Conservation (phyloP, 1,139 yeast genomes). For the Suzukiozyma palmioleophila region DNA sequence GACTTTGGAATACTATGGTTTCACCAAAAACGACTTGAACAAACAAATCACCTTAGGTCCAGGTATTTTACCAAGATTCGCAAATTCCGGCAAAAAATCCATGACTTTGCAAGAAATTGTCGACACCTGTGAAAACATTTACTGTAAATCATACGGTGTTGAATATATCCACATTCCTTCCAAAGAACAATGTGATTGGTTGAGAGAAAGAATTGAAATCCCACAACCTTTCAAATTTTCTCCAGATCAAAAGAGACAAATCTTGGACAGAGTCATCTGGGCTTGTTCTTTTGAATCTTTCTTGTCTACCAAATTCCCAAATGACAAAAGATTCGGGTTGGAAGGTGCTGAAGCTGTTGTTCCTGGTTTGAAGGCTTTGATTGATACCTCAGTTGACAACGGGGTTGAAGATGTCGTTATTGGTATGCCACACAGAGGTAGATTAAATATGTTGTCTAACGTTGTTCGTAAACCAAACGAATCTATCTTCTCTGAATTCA, state of each 20-base stretch:
- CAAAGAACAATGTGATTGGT: slow-evolving; percentile 95
- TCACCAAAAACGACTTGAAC: slow-evolving; percentile 79
- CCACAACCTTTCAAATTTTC: slow-evolving; percentile 83
- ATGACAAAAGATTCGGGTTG: slow-evolving; percentile 96
- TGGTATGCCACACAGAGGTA: slow-evolving; percentile 99
- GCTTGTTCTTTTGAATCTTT: slow-evolving; percentile 90
- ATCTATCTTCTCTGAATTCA: slow-evolving; percentile 92
- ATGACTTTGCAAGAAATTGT: slow-evolving; percentile 76
- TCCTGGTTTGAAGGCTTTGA: slow-evolving; percentile 94
- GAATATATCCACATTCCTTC: slow-evolving; percentile 97
- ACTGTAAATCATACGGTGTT: slow-evolving; percentile 86
- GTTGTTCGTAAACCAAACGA: slow-evolving; percentile 98
- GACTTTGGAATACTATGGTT: slow-evolving; percentile 87
- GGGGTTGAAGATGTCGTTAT: slow-evolving; percentile 96
- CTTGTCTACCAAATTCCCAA: slow-evolving; percentile 92
- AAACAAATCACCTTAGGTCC: slow-evolving; percentile 91
- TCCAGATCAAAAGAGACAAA: slow-evolving; percentile 90
- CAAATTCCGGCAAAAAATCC: slow-evolving; percentile 49
- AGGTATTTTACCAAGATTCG: slow-evolving; percentile 93
- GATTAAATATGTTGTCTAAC: slow-evolving; percentile 94
- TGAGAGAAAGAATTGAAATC: slow-evolving; percentile 92
- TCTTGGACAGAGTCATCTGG: slow-evolving; percentile 95
- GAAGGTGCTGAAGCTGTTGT: slow-evolving; percentile 98
- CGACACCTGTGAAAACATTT: slow-evolving; percentile 72
- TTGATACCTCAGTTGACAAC: slow-evolving; percentile 86